Evolutionary conservation across 2,329 filamentous ascomycete genomes (phyloP), one percentile per base, ranked within the genome.

Genomic region (Leptographium flavum): DNA sequence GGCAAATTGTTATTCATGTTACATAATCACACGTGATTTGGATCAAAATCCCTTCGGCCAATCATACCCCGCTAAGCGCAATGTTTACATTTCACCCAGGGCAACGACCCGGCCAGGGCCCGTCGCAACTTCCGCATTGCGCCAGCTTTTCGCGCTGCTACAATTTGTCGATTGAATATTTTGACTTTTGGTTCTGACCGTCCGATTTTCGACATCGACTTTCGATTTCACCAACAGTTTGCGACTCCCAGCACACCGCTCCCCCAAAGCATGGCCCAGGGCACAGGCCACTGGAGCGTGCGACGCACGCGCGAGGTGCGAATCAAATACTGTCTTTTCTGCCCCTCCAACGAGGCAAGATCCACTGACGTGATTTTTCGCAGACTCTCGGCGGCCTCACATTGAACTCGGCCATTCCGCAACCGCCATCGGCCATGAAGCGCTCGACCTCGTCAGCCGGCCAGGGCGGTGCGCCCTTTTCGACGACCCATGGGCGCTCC

Each of bases 381-480:
- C 62, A 93, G 87, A 95, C 92, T 45, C 76, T 96, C 49, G 88
- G 83, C 52, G 81, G 80, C 53, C 79, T 94, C 58, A 90, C 79
- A 60, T 78, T 81, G 61, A 90, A 87, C 62, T 83, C 84, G 19
- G 77, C 79, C 21, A 85, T 98, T 51, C 92, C 92, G 19, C 87
- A 94, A 65, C 90, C 92, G 9, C 75, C 84, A 25, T 96, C 90
- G 35, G 86, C 87, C 35, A 82, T 98, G 74, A 98, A 98, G 69
- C 85, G 92, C 61, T 83, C 85, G 27, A 92, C 80, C 58, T 88
- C 87, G 13, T 79, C 79, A 54, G 79, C 78, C 55, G 73, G 76
- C 48, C 73, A 74, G 51, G 77, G 78, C 56, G 73, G 74, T 57
- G 69, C 70, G 47, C 76, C 74, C 39, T 81, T 76, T 57, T 78